Base-by-base conservation (phyloP, 371 early-diverging fungal genomes). In the Syncephalastrum monosporum region DNA sequence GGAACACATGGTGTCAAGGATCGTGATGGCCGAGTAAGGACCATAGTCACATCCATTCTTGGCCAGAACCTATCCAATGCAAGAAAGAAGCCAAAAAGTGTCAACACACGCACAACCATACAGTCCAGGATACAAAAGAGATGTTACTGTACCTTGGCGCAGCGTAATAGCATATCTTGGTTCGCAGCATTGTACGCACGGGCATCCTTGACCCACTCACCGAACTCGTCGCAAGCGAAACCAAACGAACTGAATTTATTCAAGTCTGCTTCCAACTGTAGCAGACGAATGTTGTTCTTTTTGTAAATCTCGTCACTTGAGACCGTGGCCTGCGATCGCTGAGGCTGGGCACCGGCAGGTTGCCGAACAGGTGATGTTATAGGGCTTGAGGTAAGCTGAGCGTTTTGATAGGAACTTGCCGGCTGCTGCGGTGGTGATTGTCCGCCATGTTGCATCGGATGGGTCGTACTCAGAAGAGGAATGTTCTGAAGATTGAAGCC, bases 211-310 rank as follows among this genome's bases (percentile, higher is more conserved):
- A 73, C 44, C 77, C 74, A 71, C 17, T 53, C 52, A 13, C 62
- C 19, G 27, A 77, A 60, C 15, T 77, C 77, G 50, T 77, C 77
- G 42, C 74, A 74, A 15, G 74, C 77, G 13, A 53, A 55, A 8
- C 74, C 77, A 47, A 61, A 77, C 1, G 64, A 66, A 0, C 57
- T 21, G 29, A 65, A 44, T 5, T 64, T 45, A 8, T 52, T 52
- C n/a, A 75, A 50, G 23, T 75, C 72, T 25, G 57, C 19, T 42
- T 64, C 63, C 17, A 75, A 45, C 15, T 72, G 59, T 27, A 15
- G 17, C 14, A 75, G 55, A 7, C 72, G 60, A 12, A 52, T 25
- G n/a, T 64, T 66, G 42, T 73, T 73, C 13, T 55, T 50, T 3
- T 56, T 49, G 43, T 59, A 66, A 23, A 65, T 59, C 7, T 33